Evolutionary conservation across 1,284 basidiomycete species (phyloP).

Genomic region (Ganoderma boninense): DNA sequence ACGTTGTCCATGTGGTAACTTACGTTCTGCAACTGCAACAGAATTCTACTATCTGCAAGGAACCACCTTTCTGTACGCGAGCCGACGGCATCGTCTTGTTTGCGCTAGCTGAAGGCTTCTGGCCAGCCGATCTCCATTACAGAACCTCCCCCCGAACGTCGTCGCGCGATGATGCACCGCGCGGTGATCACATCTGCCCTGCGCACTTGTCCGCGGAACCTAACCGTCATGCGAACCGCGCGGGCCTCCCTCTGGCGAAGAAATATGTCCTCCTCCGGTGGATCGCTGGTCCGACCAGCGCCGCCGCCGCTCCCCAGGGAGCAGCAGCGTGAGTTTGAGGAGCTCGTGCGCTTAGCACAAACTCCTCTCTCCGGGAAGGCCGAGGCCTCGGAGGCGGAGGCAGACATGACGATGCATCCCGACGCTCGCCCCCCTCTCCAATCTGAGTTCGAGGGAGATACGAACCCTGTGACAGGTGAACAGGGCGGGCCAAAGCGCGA

Average conservation of each 20-base stretch:
- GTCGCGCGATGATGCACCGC: constrained; percentile 13
- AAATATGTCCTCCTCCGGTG: constrained; percentile 40
- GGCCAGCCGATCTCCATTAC: background rate
- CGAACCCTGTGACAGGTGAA: constrained; percentile 80
- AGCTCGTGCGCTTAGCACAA: constrained; percentile 69
- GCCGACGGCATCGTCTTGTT: background rate
- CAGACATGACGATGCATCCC: constrained; percentile 64
- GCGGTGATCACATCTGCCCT: constrained; percentile 10
- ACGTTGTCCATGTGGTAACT: background rate
- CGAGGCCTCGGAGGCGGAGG: constrained; percentile 41
- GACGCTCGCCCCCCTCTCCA: constrained; percentile 67
- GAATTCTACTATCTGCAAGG: background rate
- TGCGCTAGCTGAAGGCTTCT: constrained; percentile 4
- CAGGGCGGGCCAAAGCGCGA: constrained; percentile 80
- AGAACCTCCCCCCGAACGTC: background rate
- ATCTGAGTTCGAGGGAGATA: constrained; percentile 77
- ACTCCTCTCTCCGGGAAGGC: constrained; percentile 46
- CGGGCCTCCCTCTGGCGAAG: constrained; percentile 15
- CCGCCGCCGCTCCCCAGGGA: constrained; percentile 75
- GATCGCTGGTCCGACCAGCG: constrained; percentile 61
- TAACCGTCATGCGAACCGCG: background rate
- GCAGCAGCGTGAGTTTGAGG: constrained; percentile 81
- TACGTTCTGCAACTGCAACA: background rate
- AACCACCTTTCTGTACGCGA: constrained; percentile 2
- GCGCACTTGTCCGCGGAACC: background rate